Evolutionary conservation across 805 yeast species (phyloP).

Genomic region (Lachancea lanzarotensis): DNA sequence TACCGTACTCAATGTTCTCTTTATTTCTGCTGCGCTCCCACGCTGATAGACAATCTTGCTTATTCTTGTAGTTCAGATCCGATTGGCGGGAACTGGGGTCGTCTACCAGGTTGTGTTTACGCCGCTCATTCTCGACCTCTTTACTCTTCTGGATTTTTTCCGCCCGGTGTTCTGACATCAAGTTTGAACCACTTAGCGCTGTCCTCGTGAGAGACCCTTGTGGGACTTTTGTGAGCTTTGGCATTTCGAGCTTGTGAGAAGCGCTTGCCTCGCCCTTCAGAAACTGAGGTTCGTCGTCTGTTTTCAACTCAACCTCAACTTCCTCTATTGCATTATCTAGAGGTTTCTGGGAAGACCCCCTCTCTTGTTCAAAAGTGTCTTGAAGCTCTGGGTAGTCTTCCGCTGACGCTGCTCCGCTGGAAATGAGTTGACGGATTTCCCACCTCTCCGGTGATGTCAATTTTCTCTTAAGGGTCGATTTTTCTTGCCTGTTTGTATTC

Average conservation of each 20-base stretch:
- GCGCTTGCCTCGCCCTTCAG: conserved; percentile 41
- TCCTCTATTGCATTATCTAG: conserved; percentile 33
- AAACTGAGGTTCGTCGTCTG: conserved; percentile 60
- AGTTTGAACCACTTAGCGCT: conserved; percentile 66
- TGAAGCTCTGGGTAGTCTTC: conserved; percentile 63
- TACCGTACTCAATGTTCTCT: conserved; percentile 33
- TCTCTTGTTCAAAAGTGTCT: conserved; percentile 32
- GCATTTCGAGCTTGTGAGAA: conserved; percentile 40
- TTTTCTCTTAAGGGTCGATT: conserved; percentile 34
- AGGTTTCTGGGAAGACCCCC: conserved; percentile 7
- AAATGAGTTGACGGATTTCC: conserved; percentile 79
- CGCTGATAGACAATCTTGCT: conserved; percentile 24
- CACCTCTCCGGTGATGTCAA: conserved; percentile 83
- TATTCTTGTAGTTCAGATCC: conserved; percentile 14
- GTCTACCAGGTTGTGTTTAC: conserved; percentile 25
- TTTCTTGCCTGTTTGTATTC: conserved; percentile 10
- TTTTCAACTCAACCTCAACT: conserved; percentile 67
- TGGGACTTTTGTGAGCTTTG: conserved; percentile 59
- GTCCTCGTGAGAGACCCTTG: conserved; percentile 74
- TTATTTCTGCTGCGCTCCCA: conserved; percentile 30
- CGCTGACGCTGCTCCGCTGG: conserved; percentile 66
- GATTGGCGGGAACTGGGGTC: conserved; percentile 22
- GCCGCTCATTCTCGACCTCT: conserved; percentile 38
- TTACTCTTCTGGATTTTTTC: conserved; percentile 44
- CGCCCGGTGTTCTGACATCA: conserved; percentile 61